Evolutionary conservation across 1,284 basidiomycete species (phyloP), one percentile per base, ranked within the genome.

Genomic region (Austroboletus niveus): DNA sequence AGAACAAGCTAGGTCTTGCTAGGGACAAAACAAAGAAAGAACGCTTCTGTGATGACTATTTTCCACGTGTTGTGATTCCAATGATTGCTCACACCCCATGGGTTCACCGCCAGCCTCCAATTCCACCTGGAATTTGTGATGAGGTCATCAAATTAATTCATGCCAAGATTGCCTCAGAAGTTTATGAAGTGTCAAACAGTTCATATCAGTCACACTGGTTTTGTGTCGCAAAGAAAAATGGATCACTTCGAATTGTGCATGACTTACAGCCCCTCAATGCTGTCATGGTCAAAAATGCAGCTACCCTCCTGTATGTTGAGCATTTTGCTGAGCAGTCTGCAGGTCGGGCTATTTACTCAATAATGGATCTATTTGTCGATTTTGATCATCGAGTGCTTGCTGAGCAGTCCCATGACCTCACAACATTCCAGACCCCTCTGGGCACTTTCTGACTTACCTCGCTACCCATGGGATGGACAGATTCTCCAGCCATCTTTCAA

Each of bases 391-490:
- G 43, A 0, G 42, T 42, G 0, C 48, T 54, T 4, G 39, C 35
- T 0, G 27, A 56, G 8, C 53, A 53, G 4, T 61, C 56, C 3
- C 17, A 34, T 0, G 52, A 62, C 42, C 39, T 66, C 1, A 71
- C 67, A 0, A 68, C 66, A 0, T 69, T 69, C 42, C 60, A 63
- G 35, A 57, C 62, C 0, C 66, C 61, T 0, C 53, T 62, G 9
- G 60, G 64, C 0, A 56, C 55, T 0, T 42, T 63, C 1, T 36
- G 49, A 5, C 52, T 68, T 3, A 61, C 61, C 0, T 62, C 57
- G 0, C 51, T 75, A 0, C 73, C 72, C 0, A 72, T 72, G 71
- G 73, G 74, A 0, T 76, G 64, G 64, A 73, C 72, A 0, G 73
- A 75, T 45, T 49, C 36, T 0, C 47, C 32, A 1, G 6, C 36